Base-by-base conservation (phyloP, 495 filamentous ascomycete genomes). In the Xylaria grammica region DNA sequence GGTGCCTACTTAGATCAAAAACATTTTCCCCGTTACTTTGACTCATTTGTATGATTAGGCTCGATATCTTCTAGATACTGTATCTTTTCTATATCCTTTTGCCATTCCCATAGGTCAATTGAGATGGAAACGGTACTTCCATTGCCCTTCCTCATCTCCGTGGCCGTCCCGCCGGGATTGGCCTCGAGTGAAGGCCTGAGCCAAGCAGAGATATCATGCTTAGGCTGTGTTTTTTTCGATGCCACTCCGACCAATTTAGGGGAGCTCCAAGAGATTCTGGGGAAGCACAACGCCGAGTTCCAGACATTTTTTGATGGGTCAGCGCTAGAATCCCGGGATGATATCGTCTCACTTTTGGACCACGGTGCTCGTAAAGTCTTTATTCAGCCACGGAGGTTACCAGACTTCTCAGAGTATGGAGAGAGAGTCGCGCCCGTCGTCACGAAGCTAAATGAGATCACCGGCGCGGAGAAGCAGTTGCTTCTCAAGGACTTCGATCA, bases 351-450 rank as follows among this genome's bases (percentile, higher is more conserved):
- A 56, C 82, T 98, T 30, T 85, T 99, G 56, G 90, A 99, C 72
- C 85, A 88, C 66, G 95, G 96, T 56, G 92, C 92, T n/a, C 84
- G 87, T 44, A 95, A 89, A 75, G 88, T 96, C 49, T 94, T 98
- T 74, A 88, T 97, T 52, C 81, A 84, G 56, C 81, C 88, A 51
- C 83, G 89, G 49, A 89, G 91, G 78, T 59, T 84, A 36, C 64
- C 75, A 13, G 75, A 80, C 40, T 80, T 77, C 57, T 63, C 74
- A 27, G 75, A 80, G 65, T 82, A 75, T 55, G 79, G 80, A 8
- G 72, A 74, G 22, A 75, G 81, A 15, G 75, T 84, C 36, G 78
- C 77, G 32, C 77, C 80, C 0, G 67, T 74, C 9, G 77, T 82
- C 29, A 72, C 70, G n/a, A 66, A 67, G 46, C 34, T 72, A 6